These are phyloP conservation scores for Terfezia boudieri DNA, from an alignment of 495 filamentous ascomycete genomes.

Conservation along the genomic window DNA sequence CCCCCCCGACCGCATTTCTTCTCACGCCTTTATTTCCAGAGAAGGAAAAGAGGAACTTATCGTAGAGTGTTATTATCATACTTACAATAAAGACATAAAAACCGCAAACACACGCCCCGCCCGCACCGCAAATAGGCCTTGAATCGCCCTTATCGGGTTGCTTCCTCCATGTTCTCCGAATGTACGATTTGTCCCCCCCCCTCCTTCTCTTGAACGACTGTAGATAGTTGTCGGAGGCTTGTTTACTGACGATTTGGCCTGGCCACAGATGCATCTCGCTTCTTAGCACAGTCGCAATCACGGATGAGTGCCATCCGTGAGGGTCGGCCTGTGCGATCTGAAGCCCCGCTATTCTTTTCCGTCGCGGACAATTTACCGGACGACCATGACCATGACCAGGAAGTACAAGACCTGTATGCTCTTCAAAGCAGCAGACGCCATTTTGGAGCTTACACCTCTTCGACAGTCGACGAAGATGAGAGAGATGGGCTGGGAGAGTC, in stretches of 20 bases:
- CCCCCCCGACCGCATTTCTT: no score
- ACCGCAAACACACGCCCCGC: no score
- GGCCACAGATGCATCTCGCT: conserved; percentile 71
- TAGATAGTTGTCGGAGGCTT: conserved; percentile 1
- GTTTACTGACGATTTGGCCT: conserved; percentile 8
- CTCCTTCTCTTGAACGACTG: not conserved
- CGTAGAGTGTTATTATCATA: no score
- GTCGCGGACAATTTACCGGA: conserved; percentile 30
- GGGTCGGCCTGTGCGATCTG: conserved; percentile 10
- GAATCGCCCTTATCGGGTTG: no score
- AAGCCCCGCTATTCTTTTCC: conserved; percentile 67
- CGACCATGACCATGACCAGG: conserved; percentile 70
- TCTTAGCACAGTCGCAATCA: conserved; percentile 93
- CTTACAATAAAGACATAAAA: no score
- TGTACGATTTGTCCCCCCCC: conserved; percentile 36
- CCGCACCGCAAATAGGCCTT: no score
- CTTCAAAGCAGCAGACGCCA: conserved; percentile 71
- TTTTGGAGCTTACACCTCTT: conserved; percentile 33
- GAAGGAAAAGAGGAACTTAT: no score
- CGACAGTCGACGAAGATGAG: conserved; percentile 30
- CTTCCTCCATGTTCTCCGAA: conserved; percentile 71
- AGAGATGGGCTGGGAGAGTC: conserved; percentile 25
- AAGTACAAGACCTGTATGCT: conserved; percentile 82
- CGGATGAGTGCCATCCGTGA: conserved; percentile 30
- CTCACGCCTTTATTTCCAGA: no score